phyloP scores from a whole-genome alignment of 306 rosid genomes.

The Sechiopsis laciniata region DNA sequence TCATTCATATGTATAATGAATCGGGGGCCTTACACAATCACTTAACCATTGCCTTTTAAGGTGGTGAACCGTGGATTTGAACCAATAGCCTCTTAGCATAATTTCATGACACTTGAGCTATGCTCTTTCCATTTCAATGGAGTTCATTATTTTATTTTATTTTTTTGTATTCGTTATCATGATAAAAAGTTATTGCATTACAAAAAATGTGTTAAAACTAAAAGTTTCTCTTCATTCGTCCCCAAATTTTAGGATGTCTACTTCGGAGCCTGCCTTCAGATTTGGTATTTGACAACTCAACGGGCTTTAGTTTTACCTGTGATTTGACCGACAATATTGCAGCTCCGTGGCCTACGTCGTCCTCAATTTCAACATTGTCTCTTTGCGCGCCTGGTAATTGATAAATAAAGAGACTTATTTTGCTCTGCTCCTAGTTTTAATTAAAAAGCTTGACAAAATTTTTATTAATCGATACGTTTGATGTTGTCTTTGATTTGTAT shows the following conservation, averaged over 20 bases:
- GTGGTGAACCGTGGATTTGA: too few species aligned
- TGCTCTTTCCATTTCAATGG: background rate
- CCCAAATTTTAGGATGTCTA: slow-evolving; percentile 59
- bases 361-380: slow-evolving; percentile 70
- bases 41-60: too few species aligned
- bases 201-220: slow-evolving; percentile 1
- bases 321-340: slow-evolving; percentile 87
- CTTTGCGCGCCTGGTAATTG: slow-evolving; percentile 91
- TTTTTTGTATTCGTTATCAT: background rate
- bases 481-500: slow-evolving; percentile 6
- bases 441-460: background rate
- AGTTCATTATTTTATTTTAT: background rate
- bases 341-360: slow-evolving; percentile 96
- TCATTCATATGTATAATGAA: too few species aligned
- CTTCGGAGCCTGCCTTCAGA: slow-evolving; percentile 90
- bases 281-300: slow-evolving; percentile 67
- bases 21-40: too few species aligned
- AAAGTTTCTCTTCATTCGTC: slow-evolving; percentile 6
- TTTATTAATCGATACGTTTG: slow-evolving; percentile 14
- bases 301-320: slow-evolving; percentile 84
- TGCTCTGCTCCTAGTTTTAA: background rate
- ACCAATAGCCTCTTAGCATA: background rate
- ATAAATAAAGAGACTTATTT: background rate
- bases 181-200: background rate
- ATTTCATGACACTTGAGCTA: background rate